Base-by-base conservation (phyloP, 495 filamentous ascomycete species). In the Annulohypoxylon maeteangense region DNA sequence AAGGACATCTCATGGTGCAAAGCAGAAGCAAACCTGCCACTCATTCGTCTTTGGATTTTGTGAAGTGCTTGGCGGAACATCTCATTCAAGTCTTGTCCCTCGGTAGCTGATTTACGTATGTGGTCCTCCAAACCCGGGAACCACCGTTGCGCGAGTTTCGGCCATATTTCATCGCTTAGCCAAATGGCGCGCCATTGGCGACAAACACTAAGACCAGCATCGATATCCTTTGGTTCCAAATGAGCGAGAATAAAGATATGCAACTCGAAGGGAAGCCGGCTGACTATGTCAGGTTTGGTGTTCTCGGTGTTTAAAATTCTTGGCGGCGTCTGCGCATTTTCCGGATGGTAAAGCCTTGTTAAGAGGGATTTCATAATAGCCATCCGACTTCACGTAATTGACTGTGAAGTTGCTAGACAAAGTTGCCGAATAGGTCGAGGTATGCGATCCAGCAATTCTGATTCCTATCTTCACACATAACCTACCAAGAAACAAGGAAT, bases 91-190 rank as follows among this genome's bases (percentile, higher is more conserved):
- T 72, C 73, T 55, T 72, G 45, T 3, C 40, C 58, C 23, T 22
- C 57, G 1, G 42, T 6, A 11, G 68, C 16, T 23, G 66, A 57
- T 6, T 48, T 54, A 27, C 73, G 74, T 34, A 74, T 74, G 23
- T 74, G 60, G 2, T 74, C 58, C 18, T 70, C 61, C 1, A 77
- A 54, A 5, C 74, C 75, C 0, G 75, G 68, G 29, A 62, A 77
- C 73, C 73, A 77, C 27, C 59, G 67, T 31, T 59, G 64, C 7
- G 73, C 73, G 10, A 77, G 65, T 11, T 68, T 72, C 10, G 73
- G 75, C 75, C 75, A 77, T 29, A 75, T 74, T 45, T 77, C 75
- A 11, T 74, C 73, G 40, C 75, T 77, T 32, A 77, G 23, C 75
- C 75, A 77, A 48, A 76, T 54, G 42, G 34, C 10, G n/a, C 75